Evolutionary conservation across 1,284 basidiomycete species (phyloP).

Genomic region (Lentinula novae-zelandiae): DNA sequence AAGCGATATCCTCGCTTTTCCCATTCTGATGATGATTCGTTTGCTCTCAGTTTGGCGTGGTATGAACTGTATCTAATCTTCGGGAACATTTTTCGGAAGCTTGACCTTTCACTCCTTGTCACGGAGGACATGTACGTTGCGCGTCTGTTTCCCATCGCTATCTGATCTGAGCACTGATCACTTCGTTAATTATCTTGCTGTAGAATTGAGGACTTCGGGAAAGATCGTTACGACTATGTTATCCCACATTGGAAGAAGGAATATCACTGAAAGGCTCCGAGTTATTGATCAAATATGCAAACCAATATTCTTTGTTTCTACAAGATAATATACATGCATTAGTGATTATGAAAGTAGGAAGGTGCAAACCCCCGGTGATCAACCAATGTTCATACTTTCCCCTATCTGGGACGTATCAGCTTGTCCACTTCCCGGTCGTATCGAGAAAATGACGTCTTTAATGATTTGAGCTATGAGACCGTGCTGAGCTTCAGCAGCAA

Average conservation of each 20-base stretch:
- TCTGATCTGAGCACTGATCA: not conserved
- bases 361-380: not conserved
- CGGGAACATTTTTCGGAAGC: constrained; percentile 22
- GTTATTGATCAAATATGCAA: not conserved
- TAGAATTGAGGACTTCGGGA: not conserved
- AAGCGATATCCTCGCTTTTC: not conserved
- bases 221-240: not conserved
- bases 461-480: constrained; percentile 87
- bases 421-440: constrained; percentile 38
- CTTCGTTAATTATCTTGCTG: too few species aligned
- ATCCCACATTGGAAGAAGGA: not conserved
- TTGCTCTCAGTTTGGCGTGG: constrained; percentile 20
- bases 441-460: constrained; percentile 83
- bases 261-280: not conserved
- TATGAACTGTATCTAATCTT: constrained; percentile 25
- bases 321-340: not conserved
- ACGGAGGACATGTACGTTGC: constrained; percentile 5
- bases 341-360: not conserved
- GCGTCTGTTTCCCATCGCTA: too few species aligned
- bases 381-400: constrained; percentile 13
- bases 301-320: not conserved
- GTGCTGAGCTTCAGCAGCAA: constrained; percentile 86
- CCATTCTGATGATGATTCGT: too few species aligned
- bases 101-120: constrained; percentile 17
- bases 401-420: not conserved